phyloP scores from a whole-genome alignment of 75 land plant genomes.

The Picea sitchensis region DNA sequence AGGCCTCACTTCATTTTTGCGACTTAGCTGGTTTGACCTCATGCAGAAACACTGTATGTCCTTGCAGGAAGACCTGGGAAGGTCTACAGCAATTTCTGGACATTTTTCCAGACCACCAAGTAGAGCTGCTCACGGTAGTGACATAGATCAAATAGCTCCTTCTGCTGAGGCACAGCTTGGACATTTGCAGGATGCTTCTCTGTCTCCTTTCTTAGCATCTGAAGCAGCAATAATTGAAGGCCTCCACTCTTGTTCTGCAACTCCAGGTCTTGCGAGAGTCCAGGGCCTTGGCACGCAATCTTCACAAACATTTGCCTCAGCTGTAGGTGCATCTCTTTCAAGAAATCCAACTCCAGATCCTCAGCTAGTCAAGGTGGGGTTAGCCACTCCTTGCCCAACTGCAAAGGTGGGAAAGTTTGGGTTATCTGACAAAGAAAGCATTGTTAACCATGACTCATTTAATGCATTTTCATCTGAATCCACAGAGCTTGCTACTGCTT shows the following conservation, averaged over 20 bases:
- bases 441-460: conserved; percentile 24
- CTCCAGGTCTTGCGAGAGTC: conserved; percentile 4
- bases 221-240: conserved; percentile 13
- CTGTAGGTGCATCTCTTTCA: conserved; percentile 48
- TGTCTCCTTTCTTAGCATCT: not conserved
- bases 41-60: not conserved
- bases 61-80: conserved; percentile 20
- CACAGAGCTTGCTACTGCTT: conserved; percentile 31
- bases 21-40: not conserved
- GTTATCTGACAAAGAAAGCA: conserved; percentile 20
- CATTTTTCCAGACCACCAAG: conserved; percentile 20
- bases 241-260: not conserved
- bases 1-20: not conserved
- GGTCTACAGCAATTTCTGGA: conserved; percentile 4
- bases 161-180: conserved; percentile 3
- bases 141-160: conserved; percentile 3
- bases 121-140: conserved; percentile 12
- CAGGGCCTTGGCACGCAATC: conserved; percentile 11
- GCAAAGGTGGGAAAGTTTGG: conserved; percentile 24
- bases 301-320: conserved; percentile 46
- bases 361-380: conserved; percentile 36
- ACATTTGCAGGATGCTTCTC: conserved; percentile 12
- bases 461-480: conserved; percentile 33
- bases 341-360: conserved; percentile 58
- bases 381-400: conserved; percentile 38